These are phyloP conservation scores for Buddleja alternifolia DNA, from an alignment of 257 asterid species.

Conservation along the genomic window DNA sequence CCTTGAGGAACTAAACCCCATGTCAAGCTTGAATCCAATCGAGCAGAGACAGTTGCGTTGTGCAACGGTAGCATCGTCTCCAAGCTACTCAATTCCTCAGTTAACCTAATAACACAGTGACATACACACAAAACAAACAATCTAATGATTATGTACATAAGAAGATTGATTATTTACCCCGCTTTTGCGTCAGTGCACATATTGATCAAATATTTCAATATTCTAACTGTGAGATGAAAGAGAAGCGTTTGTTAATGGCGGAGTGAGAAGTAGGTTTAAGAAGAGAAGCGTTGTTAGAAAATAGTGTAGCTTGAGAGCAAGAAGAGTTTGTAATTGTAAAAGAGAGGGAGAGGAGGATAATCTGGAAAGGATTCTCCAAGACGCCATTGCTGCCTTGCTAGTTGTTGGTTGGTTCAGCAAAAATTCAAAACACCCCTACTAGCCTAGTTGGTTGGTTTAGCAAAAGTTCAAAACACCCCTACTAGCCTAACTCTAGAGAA, in stretches of 20 bases:
- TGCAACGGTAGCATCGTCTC: constrained; percentile 66
- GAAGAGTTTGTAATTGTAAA: constrained; percentile 36
- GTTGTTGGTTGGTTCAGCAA: too few relatives aligned
- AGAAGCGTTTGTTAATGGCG: constrained; percentile 38
- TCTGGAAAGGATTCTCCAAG: constrained; percentile 41
- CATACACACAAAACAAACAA: background rate
- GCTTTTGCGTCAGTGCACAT: background rate
- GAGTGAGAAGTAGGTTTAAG: constrained; percentile 38
- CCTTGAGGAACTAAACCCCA: constrained; percentile 77
- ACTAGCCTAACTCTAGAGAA: too few relatives aligned
- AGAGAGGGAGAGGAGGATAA: too few relatives aligned
- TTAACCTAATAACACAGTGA: constrained; percentile 50
- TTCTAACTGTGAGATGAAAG: constrained; percentile 50
- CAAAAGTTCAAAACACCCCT: too few relatives aligned
- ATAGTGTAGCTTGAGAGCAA: constrained; percentile 29
- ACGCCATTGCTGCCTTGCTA: constrained; percentile 54
- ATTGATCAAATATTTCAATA: background rate
- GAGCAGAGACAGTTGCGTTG: constrained; percentile 66
- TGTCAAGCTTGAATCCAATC: constrained; percentile 50
- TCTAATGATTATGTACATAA: background rate
- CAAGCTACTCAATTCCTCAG: constrained; percentile 60
- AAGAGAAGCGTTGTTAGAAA: constrained; percentile 25
- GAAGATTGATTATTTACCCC: too few relatives aligned
- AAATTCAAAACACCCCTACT: too few relatives aligned
- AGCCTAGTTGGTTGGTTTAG: too few relatives aligned